Evolutionary conservation across 164 flowering plant species (phyloP), one percentile per base, ranked within the genome.

Genomic region (Sedum album): DNA sequence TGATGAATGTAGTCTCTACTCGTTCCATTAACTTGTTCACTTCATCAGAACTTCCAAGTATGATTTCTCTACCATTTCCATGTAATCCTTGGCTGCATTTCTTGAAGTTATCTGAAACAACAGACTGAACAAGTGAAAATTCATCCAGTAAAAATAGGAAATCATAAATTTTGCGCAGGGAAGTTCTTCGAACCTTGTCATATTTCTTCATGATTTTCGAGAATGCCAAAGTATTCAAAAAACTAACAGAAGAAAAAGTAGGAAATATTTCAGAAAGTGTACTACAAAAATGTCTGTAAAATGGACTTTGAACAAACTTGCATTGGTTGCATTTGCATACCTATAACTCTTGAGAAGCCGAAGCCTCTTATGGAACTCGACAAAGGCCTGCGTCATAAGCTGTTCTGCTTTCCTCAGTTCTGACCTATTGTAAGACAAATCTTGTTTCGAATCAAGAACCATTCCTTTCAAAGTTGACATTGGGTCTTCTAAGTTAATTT

Each of bases 161-260:
- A 20, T 66, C 5, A 21, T 65, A 31, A 33, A 6, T 23, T 36
- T 33, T 1, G 20, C 68, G 8, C 13, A 23, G 35, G 5, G n/a
- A 18, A 18, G 36, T 21, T 6, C 46, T 66, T 65, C 46, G 23
- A 21, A 89, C 96, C 92, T 90, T 90, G 73, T 90, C 94, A 78
- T 90, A 88, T 68, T 90, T 88, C 86, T 90, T 88, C 89, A 87
- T 77, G 74, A 88, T 88, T 81, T 90, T 90, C 33, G 93, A 86
- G 73, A 88, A 83, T 0, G 93, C 93, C 79, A 87, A 64, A 38
- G 76, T 76, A 70, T 91, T 91, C 73, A 88, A 69, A 78, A 87
- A 91, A 79, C 94, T 90, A 82, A 13, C 18, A 66, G 17, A 36
- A 64, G 21, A 64, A 44, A 66, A 38, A 28, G n/a, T 65, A 21